phyloP scores from a whole-genome alignment of 148 eudicot species.

The Nepenthes mirabilis region DNA sequence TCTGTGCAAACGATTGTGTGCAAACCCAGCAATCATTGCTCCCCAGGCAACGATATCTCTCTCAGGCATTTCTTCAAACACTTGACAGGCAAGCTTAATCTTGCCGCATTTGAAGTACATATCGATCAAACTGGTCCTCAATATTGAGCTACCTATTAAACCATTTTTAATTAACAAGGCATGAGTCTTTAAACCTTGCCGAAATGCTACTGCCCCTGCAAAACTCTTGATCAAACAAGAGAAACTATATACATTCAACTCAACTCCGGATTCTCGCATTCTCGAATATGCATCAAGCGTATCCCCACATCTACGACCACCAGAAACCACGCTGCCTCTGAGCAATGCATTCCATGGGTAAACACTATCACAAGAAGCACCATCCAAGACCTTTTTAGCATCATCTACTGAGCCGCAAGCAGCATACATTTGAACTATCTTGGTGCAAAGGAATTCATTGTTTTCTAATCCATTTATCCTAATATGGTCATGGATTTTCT shows the following conservation, averaged over 20 bases:
- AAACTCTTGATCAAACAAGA: constrained; percentile 88
- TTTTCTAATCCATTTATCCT: constrained; percentile 50
- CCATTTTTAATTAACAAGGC: constrained; percentile 76
- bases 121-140: constrained; percentile 70
- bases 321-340: constrained; percentile 71
- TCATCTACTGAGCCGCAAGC: constrained; percentile 56
- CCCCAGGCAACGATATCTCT: constrained; percentile 91
- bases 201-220: constrained; percentile 50
- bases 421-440: constrained; percentile 66
- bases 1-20: constrained; percentile 48
- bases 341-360: constrained; percentile 88
- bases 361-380: constrained; percentile 24
- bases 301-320: constrained; percentile 36
- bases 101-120: constrained; percentile 91
- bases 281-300: constrained; percentile 21
- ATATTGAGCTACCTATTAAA: constrained; percentile 29
- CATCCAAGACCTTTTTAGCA: constrained; percentile 44
- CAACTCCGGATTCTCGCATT: constrained; percentile 72
- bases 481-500: constrained; percentile 42
- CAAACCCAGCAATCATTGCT: constrained; percentile 74
- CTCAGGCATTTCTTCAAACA: constrained; percentile 57
- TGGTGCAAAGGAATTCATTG: constrained; percentile 59
- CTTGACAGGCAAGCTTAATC: constrained; percentile 41
- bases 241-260: constrained; percentile 61
- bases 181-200: constrained; percentile 61